Evolutionary conservation across 2,329 filamentous ascomycete species (phyloP).

Genomic region (Diaporthe ampelina): DNA sequence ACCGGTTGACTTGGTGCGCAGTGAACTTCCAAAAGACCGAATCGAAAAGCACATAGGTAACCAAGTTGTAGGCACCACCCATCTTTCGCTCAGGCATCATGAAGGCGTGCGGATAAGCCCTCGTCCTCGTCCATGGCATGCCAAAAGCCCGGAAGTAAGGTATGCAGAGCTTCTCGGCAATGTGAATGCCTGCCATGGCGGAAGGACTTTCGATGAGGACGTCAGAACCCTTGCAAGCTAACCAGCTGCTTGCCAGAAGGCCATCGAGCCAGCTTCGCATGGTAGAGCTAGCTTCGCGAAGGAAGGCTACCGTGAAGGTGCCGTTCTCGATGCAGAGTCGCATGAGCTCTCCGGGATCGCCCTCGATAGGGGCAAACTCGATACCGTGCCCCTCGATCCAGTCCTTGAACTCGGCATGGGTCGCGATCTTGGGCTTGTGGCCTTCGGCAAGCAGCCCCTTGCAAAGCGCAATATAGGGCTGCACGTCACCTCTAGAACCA

Average conservation of each 20-base stretch:
- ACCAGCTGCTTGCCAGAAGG: slow-evolving; percentile 84
- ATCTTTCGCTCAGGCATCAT: slow-evolving; percentile 93
- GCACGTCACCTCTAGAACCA: slow-evolving; percentile 94
- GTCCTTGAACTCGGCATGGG: slow-evolving; percentile 87
- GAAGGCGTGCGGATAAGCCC: slow-evolving; percentile 97
- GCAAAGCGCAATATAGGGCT: slow-evolving; percentile 96
- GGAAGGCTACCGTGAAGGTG: slow-evolving; percentile 94
- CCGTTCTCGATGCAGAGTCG: slow-evolving; percentile 95
- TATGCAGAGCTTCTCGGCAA: slow-evolving; percentile 91
- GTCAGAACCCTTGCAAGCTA: slow-evolving; percentile 87
- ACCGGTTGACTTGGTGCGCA: slow-evolving; percentile 90
- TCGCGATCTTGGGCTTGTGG: slow-evolving; percentile 88
- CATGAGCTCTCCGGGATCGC: slow-evolving; percentile 96
- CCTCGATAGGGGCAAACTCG: slow-evolving; percentile 88
- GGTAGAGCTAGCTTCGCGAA: slow-evolving; percentile 86
- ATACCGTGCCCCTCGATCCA: slow-evolving; percentile 97
- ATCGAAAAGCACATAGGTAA: slow-evolving; percentile 97
- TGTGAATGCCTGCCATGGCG: slow-evolving; percentile 97
- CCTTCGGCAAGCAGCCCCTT: slow-evolving; percentile 91
- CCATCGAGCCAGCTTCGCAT: slow-evolving; percentile 97
- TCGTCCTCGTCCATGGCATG: slow-evolving; percentile 98
- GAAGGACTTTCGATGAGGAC: slow-evolving; percentile 95
- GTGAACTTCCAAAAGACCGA: slow-evolving; percentile 97
- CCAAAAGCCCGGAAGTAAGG: slow-evolving; percentile 98
- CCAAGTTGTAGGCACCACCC: slow-evolving; percentile 94